Evolutionary conservation across 2,329 filamentous ascomycete species (phyloP), one percentile per base, ranked within the genome.

Genomic region (Trematosphaeria pertusa): DNA sequence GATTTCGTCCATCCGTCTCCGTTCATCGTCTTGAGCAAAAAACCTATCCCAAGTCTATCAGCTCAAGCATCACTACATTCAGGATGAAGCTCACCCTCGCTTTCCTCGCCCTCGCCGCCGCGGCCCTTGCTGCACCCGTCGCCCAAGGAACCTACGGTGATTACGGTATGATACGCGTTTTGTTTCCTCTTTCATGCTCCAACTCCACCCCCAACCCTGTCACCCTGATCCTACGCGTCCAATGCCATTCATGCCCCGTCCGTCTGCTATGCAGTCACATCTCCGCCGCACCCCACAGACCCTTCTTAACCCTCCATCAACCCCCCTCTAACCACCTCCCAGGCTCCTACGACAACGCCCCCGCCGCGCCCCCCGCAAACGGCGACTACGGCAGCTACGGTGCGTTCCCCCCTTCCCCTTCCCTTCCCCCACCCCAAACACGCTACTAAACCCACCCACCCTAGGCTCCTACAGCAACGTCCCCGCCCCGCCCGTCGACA

Each of bases 81-180:
- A 54, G 5, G 20, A 64, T 64, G 58, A 63, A 62, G 51, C 44
- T 54, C 37, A 37, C 53, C 10, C 38, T 58, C 15, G 39, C 52
- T 5, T 42, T 65, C 30, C 48, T 64, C 37, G 55, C 61, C 31
- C 47, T 66, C 24, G 51, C 49, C 34, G 50, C 61, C 10, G 44
- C 55, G n/a, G 46, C 41, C 24, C 36, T 58, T 21, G 60, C 61
- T 3, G 62, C 52, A 4, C 62, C 62, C 1, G 35, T 52, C 12
- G 30, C 53, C 2, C 59, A 61, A 31, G 38, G 43, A 7, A 43
- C 26, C 20, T 62, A 62, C 38, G 26, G 19, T 10, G 24, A 9
- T 5, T 62, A 62, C 30, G 60, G 56, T 53, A 53, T 14, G 51
- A 21, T 8, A 28, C n/a, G n/a, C n/a, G n/a, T n/a, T n/a, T n/a